A percentile compares a stretch with the other conserved stretches of the same genome.
phyloP scores from a whole-genome alignment of 257 asterid genomes.

The Gynochthodes officinalis region DNA sequence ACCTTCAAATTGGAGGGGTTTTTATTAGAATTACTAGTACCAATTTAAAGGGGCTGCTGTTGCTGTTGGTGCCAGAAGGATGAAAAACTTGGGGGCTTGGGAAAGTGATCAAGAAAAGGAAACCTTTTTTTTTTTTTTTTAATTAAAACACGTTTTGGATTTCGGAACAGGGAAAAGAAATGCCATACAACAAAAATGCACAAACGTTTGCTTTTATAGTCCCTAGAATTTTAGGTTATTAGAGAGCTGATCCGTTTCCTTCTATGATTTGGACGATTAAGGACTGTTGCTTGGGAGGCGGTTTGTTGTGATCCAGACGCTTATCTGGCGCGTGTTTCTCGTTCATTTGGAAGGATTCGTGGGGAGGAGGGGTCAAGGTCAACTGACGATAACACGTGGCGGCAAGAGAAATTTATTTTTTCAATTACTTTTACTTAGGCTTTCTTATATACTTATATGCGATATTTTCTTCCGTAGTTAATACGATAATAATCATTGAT shows the following conservation, averaged over 20 bases:
- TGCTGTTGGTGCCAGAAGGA: background rate
- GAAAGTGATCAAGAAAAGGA: slow-evolving; percentile 27
- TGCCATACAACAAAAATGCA: background rate
- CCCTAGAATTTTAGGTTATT: slow-evolving; percentile 16
- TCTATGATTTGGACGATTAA: background rate
- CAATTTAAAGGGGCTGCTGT: background rate
- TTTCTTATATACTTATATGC: too few relatives aligned
- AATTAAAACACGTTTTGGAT: slow-evolving; percentile 4
- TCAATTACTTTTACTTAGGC: too few relatives aligned
- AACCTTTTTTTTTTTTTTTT: background rate
- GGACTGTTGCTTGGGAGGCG: background rate
- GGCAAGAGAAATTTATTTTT: background rate
- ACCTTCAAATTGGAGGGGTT: slow-evolving; percentile 19
- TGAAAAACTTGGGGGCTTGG: background rate
- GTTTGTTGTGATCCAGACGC: background rate
- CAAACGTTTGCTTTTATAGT: background rate
- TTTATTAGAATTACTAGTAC: too few relatives aligned
- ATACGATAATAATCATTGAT: too few relatives aligned
- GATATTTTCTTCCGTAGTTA: too few relatives aligned
- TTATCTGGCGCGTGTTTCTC: background rate
- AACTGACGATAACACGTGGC: too few relatives aligned
- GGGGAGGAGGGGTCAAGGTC: too few relatives aligned
- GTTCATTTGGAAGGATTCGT: too few relatives aligned
- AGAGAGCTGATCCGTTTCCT: background rate
- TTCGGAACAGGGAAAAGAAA: background rate